Evolutionary conservation across 441 rosid genomes (phyloP), one percentile per base, ranked within the genome.

Genomic region (Viola pubescens): DNA sequence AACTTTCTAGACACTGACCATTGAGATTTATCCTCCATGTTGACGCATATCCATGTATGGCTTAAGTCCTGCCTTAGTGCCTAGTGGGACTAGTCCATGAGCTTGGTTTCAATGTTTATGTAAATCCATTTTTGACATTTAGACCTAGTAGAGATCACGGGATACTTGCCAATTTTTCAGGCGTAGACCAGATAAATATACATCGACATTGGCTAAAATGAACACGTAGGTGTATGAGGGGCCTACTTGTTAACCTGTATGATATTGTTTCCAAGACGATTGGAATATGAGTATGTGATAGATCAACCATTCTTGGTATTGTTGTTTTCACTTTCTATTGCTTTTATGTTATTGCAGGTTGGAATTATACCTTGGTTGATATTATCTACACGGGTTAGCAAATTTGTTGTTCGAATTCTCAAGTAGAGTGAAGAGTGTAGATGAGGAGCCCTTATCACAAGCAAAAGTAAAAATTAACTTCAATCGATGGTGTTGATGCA

Each of bases 311-410:
- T 43, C 10, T 6, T 43, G 46, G 46, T 43, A 43, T 3, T 43
- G 46, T 43, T 26, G 46, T 43, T 43, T 43, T 9, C 10, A 12
- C 37, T 26, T 37, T 42, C 4, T 37, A 5, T 41, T 19, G 42
- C 13, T 62, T 4, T 11, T 37, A n/a, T 64, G 13, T 44, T 11
- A 19, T 10, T 76, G 74, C 85, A 88, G 97, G 89, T 91, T 63
- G 97, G 96, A 51, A 72, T 91, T 60, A 74, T 86, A 62, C 96
- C 97, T 0, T 91, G 97, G 96, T 76, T 90, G 74, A 66, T 86
- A 63, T 68, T 91, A 70, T 84, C 88, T 42, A 81, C 82, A 38
- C 84, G 88, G 75, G 91, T 86, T 55, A 79, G 96, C 83, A 86
- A 75, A 67, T 81, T 76, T 40, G 77, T 80, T 44, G 58, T 73